Conservation (phyloP, 495 filamentous ascomycete genomes). For the Aspergillus conjunctus region DNA sequence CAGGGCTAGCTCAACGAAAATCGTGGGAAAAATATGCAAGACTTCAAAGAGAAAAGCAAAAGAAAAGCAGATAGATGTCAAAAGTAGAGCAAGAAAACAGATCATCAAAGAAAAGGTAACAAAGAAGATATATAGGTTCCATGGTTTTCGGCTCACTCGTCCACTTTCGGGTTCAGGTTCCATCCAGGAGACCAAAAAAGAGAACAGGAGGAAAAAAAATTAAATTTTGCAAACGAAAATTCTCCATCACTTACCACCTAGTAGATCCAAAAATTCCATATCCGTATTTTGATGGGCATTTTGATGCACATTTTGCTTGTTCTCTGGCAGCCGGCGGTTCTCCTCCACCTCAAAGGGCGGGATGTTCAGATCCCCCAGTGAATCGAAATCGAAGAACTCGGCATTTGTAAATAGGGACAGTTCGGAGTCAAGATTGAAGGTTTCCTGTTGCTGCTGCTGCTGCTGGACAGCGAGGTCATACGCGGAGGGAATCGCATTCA, state of each 20-base stretch:
- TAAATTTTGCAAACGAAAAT: slow-evolving; percentile 5
- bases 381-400: slow-evolving; percentile 90
- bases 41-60: not conserved
- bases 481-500: slow-evolving; percentile 74
- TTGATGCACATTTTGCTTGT: slow-evolving; percentile 25
- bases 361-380: slow-evolving; percentile 47
- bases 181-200: not conserved
- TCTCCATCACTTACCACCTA: slow-evolving; percentile 44
- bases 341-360: slow-evolving; percentile 44
- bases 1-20: slow-evolving; percentile 2
- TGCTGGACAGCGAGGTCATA: slow-evolving; percentile 64
- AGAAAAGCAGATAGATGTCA: not conserved
- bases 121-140: not conserved
- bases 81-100: not conserved
- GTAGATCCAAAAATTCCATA: slow-evolving; percentile 49
- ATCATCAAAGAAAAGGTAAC: not conserved
- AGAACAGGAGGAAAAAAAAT: slow-evolving; percentile 10
- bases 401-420: slow-evolving; percentile 91
- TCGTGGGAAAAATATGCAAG: not conserved
- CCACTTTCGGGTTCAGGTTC: not conserved
- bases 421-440: slow-evolving; percentile 68
- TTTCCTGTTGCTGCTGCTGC: slow-evolving; percentile 52
- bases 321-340: slow-evolving; percentile 18
- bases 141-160: not conserved
- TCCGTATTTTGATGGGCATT: slow-evolving; percentile 29